Percentiles rank a stretch among this genome's conserved stretches.
phyloP scores from a whole-genome alignment of 2,329 filamentous ascomycete genomes.

The Aspergillus spinulosporus region DNA sequence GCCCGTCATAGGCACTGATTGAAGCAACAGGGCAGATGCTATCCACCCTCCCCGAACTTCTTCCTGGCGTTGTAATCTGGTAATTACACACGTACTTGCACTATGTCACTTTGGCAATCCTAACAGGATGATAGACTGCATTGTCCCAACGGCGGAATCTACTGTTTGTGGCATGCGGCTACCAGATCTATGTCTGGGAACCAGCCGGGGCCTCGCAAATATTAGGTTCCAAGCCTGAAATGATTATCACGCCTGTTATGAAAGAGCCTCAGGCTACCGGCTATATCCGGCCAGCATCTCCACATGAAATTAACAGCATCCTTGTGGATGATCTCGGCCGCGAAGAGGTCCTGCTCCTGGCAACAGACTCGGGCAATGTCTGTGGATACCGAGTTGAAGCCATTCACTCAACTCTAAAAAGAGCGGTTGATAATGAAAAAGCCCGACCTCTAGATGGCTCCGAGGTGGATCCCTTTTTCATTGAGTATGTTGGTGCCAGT shows the following conservation, averaged over 20 bases:
- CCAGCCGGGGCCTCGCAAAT: conserved; percentile 44
- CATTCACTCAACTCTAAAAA: conserved; percentile 49
- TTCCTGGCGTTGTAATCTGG: conserved; percentile 48
- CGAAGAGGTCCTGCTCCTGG: conserved; percentile 67
- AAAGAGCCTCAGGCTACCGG: conserved; percentile 50
- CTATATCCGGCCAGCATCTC: conserved; percentile 52
- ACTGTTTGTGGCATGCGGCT: conserved; percentile 45
- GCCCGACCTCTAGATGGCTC: conserved; percentile 33
- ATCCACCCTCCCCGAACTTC: conserved; percentile 33
- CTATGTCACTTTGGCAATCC: not conserved
- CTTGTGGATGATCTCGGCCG: conserved; percentile 69
- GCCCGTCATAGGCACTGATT: conserved; percentile 9
- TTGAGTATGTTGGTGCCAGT: conserved; percentile 71
- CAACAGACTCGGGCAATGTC: conserved; percentile 75
- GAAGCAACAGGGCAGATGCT: conserved; percentile 28
- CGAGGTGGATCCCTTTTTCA: conserved; percentile 61
- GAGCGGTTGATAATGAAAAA: conserved; percentile 21
- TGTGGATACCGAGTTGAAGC: conserved; percentile 66
- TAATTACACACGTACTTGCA: conserved; percentile 21
- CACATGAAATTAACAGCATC: conserved; percentile 69
- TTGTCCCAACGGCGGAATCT: conserved; percentile 50
- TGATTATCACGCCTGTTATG: conserved; percentile 46
- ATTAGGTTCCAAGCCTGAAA: conserved; percentile 39
- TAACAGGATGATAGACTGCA: conserved; percentile 36
- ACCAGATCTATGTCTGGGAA: conserved; percentile 48